phyloP scores from a whole-genome alignment of 768 basidiomycete genomes.

The Phanerodontia chrysosporium region DNA sequence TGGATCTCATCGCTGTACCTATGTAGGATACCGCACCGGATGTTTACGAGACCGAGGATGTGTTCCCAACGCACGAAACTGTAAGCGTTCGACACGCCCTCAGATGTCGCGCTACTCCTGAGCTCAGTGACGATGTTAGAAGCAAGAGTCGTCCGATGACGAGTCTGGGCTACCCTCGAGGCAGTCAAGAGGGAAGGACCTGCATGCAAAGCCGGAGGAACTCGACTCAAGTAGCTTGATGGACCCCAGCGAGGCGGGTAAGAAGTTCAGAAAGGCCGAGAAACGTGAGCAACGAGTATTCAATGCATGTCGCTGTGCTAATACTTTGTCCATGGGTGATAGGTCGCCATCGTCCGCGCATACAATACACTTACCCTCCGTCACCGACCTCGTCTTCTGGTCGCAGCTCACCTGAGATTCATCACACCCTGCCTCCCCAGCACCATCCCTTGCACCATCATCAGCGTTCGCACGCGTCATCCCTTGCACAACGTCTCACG shows the following conservation, averaged over 20 bases:
- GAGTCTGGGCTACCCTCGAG: constrained; percentile 45
- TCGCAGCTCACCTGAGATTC: constrained; percentile 43
- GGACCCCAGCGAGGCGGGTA: constrained; percentile 61
- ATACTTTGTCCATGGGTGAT: not conserved
- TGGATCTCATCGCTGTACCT: not conserved
- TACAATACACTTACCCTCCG: constrained; percentile 66
- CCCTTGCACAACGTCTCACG: constrained; percentile 38
- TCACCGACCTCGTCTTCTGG: constrained; percentile 52
- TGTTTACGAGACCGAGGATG: constrained; percentile 89
- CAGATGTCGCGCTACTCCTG: no score
- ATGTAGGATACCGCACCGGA: constrained; percentile 84
- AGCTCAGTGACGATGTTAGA: constrained; percentile 30
- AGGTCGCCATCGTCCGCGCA: constrained; percentile 46
- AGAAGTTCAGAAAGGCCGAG: constrained; percentile 70
- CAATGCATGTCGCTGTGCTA: not conserved
- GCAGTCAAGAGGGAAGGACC: constrained; percentile 35
- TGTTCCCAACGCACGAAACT: constrained; percentile 49
- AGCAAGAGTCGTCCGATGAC: constrained; percentile 64
- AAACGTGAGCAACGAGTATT: constrained; percentile 27
- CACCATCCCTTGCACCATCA: constrained; percentile 5
- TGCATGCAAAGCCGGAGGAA: constrained; percentile 48
- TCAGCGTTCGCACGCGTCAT: constrained; percentile 22
- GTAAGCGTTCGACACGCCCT: constrained; percentile 34
- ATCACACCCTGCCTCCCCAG: not conserved
- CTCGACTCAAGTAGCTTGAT: constrained; percentile 66